These are phyloP conservation scores for Rhazya stricta DNA, from an alignment of 257 asterid species.

Conservation along the genomic window DNA sequence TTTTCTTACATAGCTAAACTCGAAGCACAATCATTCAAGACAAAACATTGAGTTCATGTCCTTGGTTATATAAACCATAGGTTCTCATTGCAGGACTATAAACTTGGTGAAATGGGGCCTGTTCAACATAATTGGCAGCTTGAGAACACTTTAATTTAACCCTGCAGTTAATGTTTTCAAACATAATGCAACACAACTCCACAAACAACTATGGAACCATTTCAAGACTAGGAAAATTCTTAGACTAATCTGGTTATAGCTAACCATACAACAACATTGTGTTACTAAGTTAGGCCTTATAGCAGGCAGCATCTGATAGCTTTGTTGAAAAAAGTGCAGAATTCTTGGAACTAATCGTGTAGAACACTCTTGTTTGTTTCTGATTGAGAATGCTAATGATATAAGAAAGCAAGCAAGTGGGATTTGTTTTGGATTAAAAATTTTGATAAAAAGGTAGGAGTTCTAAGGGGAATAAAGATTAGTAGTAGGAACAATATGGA, in stretches of 20 bases:
- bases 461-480: neutral
- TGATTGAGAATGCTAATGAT: neutral
- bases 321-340: constrained; percentile 2
- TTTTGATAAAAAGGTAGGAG: neutral
- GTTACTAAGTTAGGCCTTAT: constrained; percentile 4
- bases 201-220: too few relatives aligned
- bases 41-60: too few relatives aligned
- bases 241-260: constrained; percentile 18
- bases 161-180: too few relatives aligned
- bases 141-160: too few relatives aligned
- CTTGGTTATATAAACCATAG: too few relatives aligned
- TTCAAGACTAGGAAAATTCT: too few relatives aligned
- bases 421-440: neutral
- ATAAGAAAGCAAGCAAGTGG: constrained; percentile 8
- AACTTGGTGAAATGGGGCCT: too few relatives aligned
- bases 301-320: constrained; percentile 44
- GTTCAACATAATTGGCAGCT: too few relatives aligned
- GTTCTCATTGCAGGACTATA: too few relatives aligned
- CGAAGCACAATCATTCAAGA: too few relatives aligned
- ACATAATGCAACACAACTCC: too few relatives aligned
- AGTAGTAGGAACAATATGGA: neutral
- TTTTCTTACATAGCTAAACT: too few relatives aligned
- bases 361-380: constrained; percentile 22
- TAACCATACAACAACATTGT: constrained; percentile 14
- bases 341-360: constrained; percentile 15